Base-by-base conservation (phyloP, 768 basidiomycete genomes). In the Amylocystis lapponica region DNA sequence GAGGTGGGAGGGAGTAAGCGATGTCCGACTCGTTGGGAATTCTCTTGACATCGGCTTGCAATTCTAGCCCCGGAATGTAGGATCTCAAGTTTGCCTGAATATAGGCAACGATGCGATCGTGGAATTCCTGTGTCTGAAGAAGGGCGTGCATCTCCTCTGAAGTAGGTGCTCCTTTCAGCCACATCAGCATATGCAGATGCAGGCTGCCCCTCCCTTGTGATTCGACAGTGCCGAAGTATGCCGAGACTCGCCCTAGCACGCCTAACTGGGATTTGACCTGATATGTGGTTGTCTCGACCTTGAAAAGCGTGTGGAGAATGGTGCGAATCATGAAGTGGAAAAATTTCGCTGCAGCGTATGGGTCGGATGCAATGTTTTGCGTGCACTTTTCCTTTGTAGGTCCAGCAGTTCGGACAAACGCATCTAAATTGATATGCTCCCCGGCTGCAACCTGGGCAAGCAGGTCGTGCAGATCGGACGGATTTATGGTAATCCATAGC, bases 401-500 rank as follows among this genome's bases (percentile, higher is more conserved):
- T 0, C 67, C 66, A 2, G 45, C 27, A 0, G 52, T 50, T 0
- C 42, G 21, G 2, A 46, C 3, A 37, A 75, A 74, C 0, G 47
- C 1, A 39, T 78, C 67, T 7, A 76, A 41, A 39, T 76, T 56
- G 7, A 78, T 74, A 0, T 69, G 51, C 22, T 59, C 60, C 0
- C 75, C 72, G 0, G 66, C 59, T 10, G 76, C 55, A 0, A 75
- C 59, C 41, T 75, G 72, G 0, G 65, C 68, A 19, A 74, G 60
- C 0, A 71, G 72, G 47, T 73, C 68, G 26, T 69, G 62, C 0
- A 64, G 38, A 44, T 74, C 68, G 0, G 50, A 41, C 1, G 66
- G 68, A 45, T 72, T 73, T 3, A 76, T 59, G 0, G 72, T 76
- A 2, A 68, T 47, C 72, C 73, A 76, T 0, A 74, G 21, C 2